Evolutionary conservation across 2,329 filamentous ascomycete genomes (phyloP).

Genomic region (Xylaria sp.): DNA sequence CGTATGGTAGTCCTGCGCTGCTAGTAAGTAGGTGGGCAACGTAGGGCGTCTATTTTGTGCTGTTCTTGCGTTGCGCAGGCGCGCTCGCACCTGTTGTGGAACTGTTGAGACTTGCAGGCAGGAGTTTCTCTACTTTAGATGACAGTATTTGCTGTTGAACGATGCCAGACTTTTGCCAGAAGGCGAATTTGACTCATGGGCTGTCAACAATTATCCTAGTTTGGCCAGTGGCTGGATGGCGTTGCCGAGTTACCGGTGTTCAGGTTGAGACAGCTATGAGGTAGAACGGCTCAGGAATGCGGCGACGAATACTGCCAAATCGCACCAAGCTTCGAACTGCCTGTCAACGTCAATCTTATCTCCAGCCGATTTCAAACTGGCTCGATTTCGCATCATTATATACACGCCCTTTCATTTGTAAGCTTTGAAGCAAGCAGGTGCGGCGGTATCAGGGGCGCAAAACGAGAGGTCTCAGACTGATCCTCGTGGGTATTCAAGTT

Average conservation of each 20-base stretch:
- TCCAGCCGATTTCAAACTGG: background rate
- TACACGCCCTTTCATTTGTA: background rate
- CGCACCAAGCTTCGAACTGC: slow-evolving; percentile 12
- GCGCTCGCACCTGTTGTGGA: background rate
- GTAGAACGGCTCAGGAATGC: slow-evolving; percentile 15
- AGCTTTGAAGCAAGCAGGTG: background rate
- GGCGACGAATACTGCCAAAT: background rate
- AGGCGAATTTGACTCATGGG: background rate
- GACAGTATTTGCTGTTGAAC: background rate
- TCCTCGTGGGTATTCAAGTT: slow-evolving; percentile 20
- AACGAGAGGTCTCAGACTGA: background rate
- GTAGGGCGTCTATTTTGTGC: background rate
- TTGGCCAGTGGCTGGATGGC: background rate
- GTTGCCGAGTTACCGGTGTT: slow-evolving; percentile 8
- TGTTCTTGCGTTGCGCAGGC: slow-evolving; percentile 10
- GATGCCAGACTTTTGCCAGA: background rate
- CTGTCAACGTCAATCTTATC: background rate
- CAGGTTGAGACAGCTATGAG: slow-evolving; percentile 2
- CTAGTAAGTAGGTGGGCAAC: background rate
- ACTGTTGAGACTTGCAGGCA: background rate
- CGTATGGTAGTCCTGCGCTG: background rate
- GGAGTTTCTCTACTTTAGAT: background rate
- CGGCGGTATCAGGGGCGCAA: slow-evolving; percentile 1
- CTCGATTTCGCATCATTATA: slow-evolving; percentile 2
- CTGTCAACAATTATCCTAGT: background rate